Evolutionary conservation across 192 early-diverging fungal species (phyloP).

Genomic region (Podila epigama): DNA sequence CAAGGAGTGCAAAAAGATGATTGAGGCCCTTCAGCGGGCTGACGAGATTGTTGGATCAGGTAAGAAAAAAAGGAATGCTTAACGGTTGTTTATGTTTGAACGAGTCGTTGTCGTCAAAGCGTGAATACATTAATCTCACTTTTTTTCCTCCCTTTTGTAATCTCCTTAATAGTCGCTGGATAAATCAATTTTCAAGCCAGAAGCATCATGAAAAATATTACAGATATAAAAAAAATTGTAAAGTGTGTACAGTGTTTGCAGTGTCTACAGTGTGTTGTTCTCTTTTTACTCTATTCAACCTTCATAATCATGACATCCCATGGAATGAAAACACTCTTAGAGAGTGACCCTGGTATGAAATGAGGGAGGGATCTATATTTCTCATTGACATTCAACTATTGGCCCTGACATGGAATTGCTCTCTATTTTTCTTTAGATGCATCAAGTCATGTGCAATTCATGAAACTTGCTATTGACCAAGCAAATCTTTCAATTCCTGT

Average conservation of each 20-base stretch:
- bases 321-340: not conserved
- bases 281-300: not conserved
- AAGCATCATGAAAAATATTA: not conserved
- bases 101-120: too few relatives aligned
- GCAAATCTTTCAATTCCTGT: constrained; percentile 81
- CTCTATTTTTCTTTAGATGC: too few relatives aligned
- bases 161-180: not conserved
- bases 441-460: constrained; percentile 69
- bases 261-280: not conserved
- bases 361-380: constrained; percentile 51
- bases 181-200: not conserved
- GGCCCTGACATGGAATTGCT: not conserved
- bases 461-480: constrained; percentile 85
- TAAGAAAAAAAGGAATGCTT: too few relatives aligned
- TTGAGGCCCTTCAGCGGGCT: constrained; percentile 88
- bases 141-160: not conserved
- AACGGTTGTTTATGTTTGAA: too few relatives aligned
- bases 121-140: too few relatives aligned
- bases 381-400: not conserved
- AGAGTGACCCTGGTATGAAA: not conserved
- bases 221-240: not conserved
- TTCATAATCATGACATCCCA: not conserved
- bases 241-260: not conserved
- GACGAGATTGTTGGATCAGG: constrained; percentile 66
- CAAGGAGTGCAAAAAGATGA: constrained; percentile 99